Conservation (phyloP, 805 yeast species). For the Lachancea cidri region DNA sequence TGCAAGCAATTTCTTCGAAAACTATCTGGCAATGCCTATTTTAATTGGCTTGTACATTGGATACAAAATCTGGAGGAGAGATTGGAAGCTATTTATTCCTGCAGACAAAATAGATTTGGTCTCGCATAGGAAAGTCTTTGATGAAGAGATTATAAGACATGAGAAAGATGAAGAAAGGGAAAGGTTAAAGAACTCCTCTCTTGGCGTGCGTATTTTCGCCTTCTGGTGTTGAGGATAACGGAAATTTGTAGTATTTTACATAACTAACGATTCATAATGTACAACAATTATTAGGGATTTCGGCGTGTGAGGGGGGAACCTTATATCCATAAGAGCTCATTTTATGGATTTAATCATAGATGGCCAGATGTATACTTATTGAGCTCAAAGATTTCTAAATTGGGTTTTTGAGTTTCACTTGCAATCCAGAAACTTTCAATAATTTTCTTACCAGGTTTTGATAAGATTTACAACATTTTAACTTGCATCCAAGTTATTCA, state of each 20-base stretch:
- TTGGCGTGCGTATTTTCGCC: constrained; percentile 22
- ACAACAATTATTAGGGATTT: too few relatives aligned
- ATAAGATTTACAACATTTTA: too few relatives aligned
- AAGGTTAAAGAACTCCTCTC: constrained; percentile 26
- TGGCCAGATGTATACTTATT: too few relatives aligned
- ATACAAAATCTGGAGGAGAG: constrained; percentile 44
- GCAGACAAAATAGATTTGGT: constrained; percentile 29
- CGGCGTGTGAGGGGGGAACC: too few relatives aligned
- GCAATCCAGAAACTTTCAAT: too few relatives aligned
- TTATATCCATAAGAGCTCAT: too few relatives aligned
- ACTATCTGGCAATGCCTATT: constrained; percentile 44
- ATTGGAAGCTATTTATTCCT: constrained; percentile 36
- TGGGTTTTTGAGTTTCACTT: too few relatives aligned
- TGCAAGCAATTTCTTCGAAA: constrained; percentile 42
- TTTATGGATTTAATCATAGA: too few relatives aligned
- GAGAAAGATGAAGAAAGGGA: constrained; percentile 31
- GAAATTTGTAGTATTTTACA: neutral
- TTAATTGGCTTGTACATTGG: constrained; percentile 39
- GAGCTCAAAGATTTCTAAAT: too few relatives aligned
- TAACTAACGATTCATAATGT: constrained; percentile 3
- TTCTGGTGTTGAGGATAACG: constrained; percentile 30
- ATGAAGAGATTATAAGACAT: constrained; percentile 31
- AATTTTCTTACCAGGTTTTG: too few relatives aligned
- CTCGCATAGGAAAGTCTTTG: constrained; percentile 29
- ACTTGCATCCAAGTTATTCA: too few relatives aligned